Percentiles rank a stretch among this genome's conserved stretches.
phyloP scores from a whole-genome alignment of 2,329 filamentous ascomycete genomes.

The Xylaria hypoxylon region DNA sequence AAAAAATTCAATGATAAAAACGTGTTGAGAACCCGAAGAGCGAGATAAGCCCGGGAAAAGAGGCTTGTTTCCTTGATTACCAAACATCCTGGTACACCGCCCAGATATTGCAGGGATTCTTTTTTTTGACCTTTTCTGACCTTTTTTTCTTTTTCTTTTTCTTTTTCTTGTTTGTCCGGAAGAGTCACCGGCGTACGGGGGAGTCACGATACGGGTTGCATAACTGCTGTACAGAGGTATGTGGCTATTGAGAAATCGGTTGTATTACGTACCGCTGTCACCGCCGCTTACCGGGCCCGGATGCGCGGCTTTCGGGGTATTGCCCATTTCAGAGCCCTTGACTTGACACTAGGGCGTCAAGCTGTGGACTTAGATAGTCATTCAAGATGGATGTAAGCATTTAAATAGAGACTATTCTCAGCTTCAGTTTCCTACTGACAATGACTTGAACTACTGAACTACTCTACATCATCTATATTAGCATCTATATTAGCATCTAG shows the following conservation, averaged over 20 bases:
- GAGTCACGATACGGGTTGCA: not conserved
- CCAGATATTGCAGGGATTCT: not conserved
- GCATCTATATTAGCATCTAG: no score
- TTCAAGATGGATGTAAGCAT: constrained; percentile 3
- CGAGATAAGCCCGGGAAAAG: not conserved
- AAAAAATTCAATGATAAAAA: not conserved
- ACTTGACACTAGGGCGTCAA: not conserved
- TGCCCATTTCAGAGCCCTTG: constrained; percentile 9
- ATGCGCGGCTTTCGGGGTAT: constrained; percentile 13
- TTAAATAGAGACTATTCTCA: constrained; percentile 1
- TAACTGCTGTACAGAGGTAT: not conserved
- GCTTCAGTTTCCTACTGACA: not conserved
- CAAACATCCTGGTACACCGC: not conserved
- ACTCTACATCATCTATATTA: not conserved
- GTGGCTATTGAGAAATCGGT: not conserved
- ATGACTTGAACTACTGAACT: not conserved
- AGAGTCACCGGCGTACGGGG: constrained; percentile 42
- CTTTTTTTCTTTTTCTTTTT: not conserved
- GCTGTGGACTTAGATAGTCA: not conserved
- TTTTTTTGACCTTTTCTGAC: no score
- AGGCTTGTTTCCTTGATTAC: not conserved
- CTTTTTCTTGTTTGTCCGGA: constrained; percentile 25
- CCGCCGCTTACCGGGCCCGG: not conserved
- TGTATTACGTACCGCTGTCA: not conserved
- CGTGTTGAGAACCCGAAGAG: not conserved